These are phyloP conservation scores for Apophysomyces trapeziformis DNA, from an alignment of 371 early-diverging fungal species.

Conservation along the genomic window DNA sequence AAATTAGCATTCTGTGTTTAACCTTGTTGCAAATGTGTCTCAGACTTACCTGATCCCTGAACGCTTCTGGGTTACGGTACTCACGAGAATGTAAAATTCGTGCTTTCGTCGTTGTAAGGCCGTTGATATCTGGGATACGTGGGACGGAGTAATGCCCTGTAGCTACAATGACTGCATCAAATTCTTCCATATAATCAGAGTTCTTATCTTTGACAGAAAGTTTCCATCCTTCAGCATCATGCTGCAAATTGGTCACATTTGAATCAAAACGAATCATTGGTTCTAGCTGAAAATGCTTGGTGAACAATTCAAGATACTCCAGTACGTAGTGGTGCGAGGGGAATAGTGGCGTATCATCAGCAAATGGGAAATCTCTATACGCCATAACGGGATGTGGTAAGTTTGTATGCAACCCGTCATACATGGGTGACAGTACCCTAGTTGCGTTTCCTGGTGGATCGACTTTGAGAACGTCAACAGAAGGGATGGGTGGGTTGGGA, in stretches of 20 bases:
- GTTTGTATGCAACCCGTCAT: constrained; percentile 62
- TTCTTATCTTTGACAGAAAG: constrained; percentile 15
- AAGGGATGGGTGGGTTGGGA: constrained; percentile 33
- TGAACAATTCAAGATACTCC: constrained; percentile 50
- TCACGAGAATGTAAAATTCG: constrained; percentile 58
- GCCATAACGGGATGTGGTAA: constrained; percentile 63
- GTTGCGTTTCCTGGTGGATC: constrained; percentile 32
- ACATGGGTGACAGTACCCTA: constrained; percentile 49
- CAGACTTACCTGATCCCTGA: constrained; percentile 41
- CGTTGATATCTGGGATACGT: constrained; percentile 57
- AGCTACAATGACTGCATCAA: constrained; percentile 65
- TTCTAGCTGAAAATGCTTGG: constrained; percentile 28
- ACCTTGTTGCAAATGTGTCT: no score
- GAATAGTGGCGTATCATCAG: constrained; percentile 35
- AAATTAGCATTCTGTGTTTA: background rate
- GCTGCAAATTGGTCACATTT: constrained; percentile 38
- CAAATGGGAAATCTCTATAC: constrained; percentile 55
- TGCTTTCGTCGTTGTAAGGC: constrained; percentile 28
- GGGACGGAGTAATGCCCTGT: constrained; percentile 64
- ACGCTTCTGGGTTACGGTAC: constrained; percentile 52
- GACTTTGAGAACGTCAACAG: constrained; percentile 31
- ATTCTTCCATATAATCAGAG: constrained; percentile 23
- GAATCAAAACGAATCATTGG: constrained; percentile 49
- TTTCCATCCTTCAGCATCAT: constrained; percentile 26
- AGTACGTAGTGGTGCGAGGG: constrained; percentile 50